Conservation (phyloP, 106 monocot species). For the Dioscorea zingiberensis region DNA sequence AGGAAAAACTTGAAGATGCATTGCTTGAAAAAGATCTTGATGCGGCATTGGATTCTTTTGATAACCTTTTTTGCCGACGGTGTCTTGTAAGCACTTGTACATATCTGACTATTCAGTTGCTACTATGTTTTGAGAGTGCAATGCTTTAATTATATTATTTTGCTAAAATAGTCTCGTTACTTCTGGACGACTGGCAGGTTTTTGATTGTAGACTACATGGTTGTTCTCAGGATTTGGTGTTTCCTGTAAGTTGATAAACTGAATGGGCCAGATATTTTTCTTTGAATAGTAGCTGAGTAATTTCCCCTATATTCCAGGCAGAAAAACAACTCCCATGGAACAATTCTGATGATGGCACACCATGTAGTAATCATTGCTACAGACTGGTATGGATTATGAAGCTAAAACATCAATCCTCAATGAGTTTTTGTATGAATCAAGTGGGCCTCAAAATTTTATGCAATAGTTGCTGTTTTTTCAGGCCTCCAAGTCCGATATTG, state of each 20-base stretch:
- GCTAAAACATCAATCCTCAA: too few species aligned
- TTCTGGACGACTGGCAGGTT: conserved; percentile 38
- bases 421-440: too few species aligned
- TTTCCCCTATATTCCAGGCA: conserved; percentile 43
- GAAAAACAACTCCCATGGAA: conserved; percentile 81
- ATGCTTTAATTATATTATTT: conserved; percentile 4
- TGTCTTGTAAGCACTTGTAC: conserved; percentile 52
- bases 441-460: background rate
- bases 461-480: conserved; percentile 7
- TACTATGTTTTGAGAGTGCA: too few species aligned
- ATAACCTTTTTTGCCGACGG: conserved; percentile 90
- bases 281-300: background rate
- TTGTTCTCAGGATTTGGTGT: conserved; percentile 97
- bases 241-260: conserved; percentile 69
- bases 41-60: conserved; percentile 95
- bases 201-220: conserved; percentile 98
- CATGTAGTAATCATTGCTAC: conserved; percentile 75
- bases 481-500: conserved; percentile 46
- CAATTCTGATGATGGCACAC: conserved; percentile 55
- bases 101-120: background rate
- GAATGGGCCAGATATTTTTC: too few species aligned
- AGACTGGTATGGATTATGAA: conserved; percentile 38
- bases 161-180: background rate
- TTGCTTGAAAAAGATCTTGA: conserved; percentile 87
- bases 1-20: conserved; percentile 34